phyloP scores from a whole-genome alignment of 169 alveolate genomes.

The Theileria parva region DNA sequence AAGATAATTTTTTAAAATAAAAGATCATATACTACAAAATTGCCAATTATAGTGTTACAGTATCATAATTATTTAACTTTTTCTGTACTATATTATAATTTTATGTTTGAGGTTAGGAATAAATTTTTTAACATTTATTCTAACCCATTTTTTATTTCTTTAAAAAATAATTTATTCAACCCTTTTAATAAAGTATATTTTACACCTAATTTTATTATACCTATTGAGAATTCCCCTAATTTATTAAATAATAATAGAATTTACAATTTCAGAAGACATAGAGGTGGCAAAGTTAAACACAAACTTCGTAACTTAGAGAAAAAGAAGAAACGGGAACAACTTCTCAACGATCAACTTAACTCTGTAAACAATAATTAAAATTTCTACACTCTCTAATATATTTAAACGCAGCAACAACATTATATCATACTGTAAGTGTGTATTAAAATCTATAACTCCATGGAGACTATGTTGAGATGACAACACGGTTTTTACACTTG shows the following conservation, averaged over 20 bases:
- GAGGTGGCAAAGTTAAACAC: slow-evolving; percentile 69
- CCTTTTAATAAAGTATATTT: neutral
- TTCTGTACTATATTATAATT: neutral
- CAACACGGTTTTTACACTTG: slow-evolving; percentile 79
- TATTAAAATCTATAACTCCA: neutral
- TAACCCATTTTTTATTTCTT: neutral
- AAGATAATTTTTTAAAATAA: neutral
- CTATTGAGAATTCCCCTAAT: neutral
- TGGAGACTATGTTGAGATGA: slow-evolving; percentile 68
- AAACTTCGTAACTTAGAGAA: slow-evolving; percentile 61
- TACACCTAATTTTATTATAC: neutral
- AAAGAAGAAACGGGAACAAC: slow-evolving; percentile 62
- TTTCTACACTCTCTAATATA: neutral
- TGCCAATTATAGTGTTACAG: neutral
- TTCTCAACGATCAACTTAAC: slow-evolving; percentile 1
- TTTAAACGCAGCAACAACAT: neutral
- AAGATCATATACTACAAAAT: neutral
- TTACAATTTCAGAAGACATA: slow-evolving; percentile 47
- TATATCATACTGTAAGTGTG: neutral
- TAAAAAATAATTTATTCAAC: slow-evolving; percentile 7
- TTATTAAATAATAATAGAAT: neutral
- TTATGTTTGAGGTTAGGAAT: slow-evolving; percentile 1
- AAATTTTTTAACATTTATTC: slow-evolving; percentile 1
- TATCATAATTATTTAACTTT: no score
- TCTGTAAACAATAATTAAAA: neutral